These are phyloP conservation scores for Alternaria infectoria DNA, from an alignment of 2,329 filamentous ascomycete species.

Conservation along the genomic window DNA sequence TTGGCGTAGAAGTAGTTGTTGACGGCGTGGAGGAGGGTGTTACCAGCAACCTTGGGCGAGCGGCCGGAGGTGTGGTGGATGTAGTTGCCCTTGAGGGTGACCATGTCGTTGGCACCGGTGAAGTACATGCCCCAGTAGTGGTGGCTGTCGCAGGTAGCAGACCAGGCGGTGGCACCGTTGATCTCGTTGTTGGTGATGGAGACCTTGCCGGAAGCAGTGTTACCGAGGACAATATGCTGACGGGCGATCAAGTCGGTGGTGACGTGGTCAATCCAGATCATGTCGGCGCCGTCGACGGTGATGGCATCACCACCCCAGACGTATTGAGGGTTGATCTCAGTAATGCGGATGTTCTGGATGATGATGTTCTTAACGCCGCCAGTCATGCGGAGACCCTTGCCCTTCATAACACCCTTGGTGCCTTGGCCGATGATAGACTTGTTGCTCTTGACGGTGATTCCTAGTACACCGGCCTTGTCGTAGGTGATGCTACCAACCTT, in stretches of 20 bases:
- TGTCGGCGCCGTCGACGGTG: slow-evolving; percentile 36
- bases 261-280: slow-evolving; percentile 37
- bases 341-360: slow-evolving; percentile 54
- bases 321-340: slow-evolving; percentile 44
- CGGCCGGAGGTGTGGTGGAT: slow-evolving; percentile 65
- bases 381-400: slow-evolving; percentile 61
- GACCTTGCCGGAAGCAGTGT: slow-evolving; percentile 59
- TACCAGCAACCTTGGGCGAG: slow-evolving; percentile 61
- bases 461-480: slow-evolving; percentile 60
- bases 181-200: slow-evolving; percentile 68
- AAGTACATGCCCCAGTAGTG: slow-evolving; percentile 67
- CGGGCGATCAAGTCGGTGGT: slow-evolving; percentile 64
- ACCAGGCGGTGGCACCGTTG: slow-evolving; percentile 61
- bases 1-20: slow-evolving; percentile 68
- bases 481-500: slow-evolving; percentile 52
- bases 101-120: slow-evolving; percentile 61
- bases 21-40: slow-evolving; percentile 65
- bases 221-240: slow-evolving; percentile 67
- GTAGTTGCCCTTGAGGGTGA: slow-evolving; percentile 68
- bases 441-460: slow-evolving; percentile 62
- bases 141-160: slow-evolving; percentile 63
- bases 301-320: slow-evolving; percentile 47
- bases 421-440: slow-evolving; percentile 64
- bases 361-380: slow-evolving; percentile 61
- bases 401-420: slow-evolving; percentile 61